phyloP scores from a whole-genome alignment of 257 asterid species.

The Jacaranda copaia region DNA sequence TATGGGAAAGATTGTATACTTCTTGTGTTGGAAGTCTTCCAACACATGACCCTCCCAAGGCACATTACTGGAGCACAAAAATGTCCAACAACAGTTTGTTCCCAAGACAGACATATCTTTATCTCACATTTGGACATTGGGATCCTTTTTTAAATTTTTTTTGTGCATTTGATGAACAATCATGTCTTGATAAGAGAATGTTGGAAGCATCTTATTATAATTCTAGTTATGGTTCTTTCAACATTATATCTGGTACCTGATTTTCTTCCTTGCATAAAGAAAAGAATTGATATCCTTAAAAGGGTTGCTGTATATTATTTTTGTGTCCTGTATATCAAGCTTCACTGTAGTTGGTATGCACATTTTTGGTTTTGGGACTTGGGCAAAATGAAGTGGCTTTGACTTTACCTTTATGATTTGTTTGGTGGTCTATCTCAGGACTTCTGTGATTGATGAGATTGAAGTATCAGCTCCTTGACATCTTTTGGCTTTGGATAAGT shows the following conservation, averaged over 20 bases:
- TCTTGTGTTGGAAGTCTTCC: not conserved
- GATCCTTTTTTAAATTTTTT: not conserved
- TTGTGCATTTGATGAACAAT: constrained; percentile 4
- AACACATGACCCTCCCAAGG: not conserved
- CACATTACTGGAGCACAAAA: not conserved
- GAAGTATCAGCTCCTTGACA: constrained; percentile 6
- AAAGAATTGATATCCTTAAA: not conserved
- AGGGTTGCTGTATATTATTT: not conserved
- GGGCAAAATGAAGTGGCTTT: not conserved
- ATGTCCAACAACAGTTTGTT: not conserved
- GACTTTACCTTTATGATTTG: constrained; percentile 9
- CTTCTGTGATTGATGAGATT: not conserved
- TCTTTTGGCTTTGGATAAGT: not conserved
- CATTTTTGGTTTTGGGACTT: not conserved
- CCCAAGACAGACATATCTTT: not conserved
- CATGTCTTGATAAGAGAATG: not conserved
- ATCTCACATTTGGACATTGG: constrained; percentile 2
- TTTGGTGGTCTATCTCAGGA: not conserved
- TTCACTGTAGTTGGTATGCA: constrained; percentile 10
- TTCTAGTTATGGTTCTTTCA: constrained; percentile 7
- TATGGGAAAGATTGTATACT: not conserved
- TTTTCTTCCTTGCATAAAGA: constrained; percentile 9
- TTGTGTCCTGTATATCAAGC: not conserved
- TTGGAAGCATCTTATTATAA: constrained; percentile 17
- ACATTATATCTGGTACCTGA: not conserved